Percentiles rank a stretch among this genome's conserved stretches.
Conservation (phyloP, 768 basidiomycete genomes). For the Podaxis pistillaris region DNA sequence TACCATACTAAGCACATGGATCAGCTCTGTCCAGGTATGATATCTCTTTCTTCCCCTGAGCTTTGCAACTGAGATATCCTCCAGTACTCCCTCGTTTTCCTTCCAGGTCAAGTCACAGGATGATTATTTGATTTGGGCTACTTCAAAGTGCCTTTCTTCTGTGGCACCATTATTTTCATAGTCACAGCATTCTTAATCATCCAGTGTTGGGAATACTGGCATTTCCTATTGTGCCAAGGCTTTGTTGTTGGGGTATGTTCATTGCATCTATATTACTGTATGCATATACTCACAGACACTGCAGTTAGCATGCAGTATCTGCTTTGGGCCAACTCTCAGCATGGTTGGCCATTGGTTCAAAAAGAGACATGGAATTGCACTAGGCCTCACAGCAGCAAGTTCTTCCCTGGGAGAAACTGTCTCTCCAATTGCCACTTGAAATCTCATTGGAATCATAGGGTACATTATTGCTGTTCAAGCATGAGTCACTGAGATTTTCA, state of each 20-base stretch:
- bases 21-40: slow-evolving; percentile 27
- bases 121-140: slow-evolving; percentile 63
- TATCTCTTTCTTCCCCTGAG: neutral
- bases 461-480: slow-evolving; percentile 23
- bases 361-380: slow-evolving; percentile 48
- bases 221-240: slow-evolving; percentile 65
- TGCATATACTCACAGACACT: neutral
- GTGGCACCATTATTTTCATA: slow-evolving; percentile 42
- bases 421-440: slow-evolving; percentile 57
- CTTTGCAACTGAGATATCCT: slow-evolving; percentile 1
- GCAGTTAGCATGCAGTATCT: slow-evolving; percentile 24
- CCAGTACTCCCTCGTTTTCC: slow-evolving; percentile 48
- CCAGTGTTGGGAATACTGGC: slow-evolving; percentile 63
- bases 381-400: slow-evolving; percentile 54
- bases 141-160: slow-evolving; percentile 44
- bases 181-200: slow-evolving; percentile 50
- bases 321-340: slow-evolving; percentile 49
- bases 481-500: neutral
- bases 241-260: slow-evolving; percentile 47
- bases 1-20: slow-evolving; percentile 27
- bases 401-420: slow-evolving; percentile 62
- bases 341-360: slow-evolving; percentile 67
- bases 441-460: slow-evolving; percentile 54
- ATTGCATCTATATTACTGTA: neutral
- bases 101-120: slow-evolving; percentile 50